Conservation (phyloP, 495 filamentous ascomycete species). For the Penicillium canariense region DNA sequence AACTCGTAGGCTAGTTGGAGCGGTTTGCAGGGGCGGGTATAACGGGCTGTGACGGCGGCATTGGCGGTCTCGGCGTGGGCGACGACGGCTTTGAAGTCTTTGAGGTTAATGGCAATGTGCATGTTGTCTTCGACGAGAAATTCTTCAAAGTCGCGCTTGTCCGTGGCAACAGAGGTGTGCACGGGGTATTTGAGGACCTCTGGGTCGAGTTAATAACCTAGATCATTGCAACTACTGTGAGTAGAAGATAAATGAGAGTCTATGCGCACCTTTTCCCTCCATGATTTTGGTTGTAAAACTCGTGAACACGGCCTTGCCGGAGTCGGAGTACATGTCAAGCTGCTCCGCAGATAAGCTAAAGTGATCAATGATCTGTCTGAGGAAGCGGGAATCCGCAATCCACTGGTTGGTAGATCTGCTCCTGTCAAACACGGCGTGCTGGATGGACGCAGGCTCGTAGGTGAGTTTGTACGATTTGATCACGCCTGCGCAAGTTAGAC, state of each 20-base stretch:
- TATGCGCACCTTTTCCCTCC: slow-evolving; percentile 68
- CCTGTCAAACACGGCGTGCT: slow-evolving; percentile 84
- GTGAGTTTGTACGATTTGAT: slow-evolving; percentile 89
- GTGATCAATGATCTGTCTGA: slow-evolving; percentile 85
- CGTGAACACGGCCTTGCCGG: slow-evolving; percentile 72
- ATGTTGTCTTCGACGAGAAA: slow-evolving; percentile 75
- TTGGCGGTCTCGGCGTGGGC: slow-evolving; percentile 77
- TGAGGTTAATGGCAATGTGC: slow-evolving; percentile 86
- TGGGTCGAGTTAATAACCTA: slow-evolving; percentile 23
- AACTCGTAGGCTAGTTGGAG: slow-evolving; percentile 77
- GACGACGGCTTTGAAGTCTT: slow-evolving; percentile 91
- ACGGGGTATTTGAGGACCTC: slow-evolving; percentile 92
- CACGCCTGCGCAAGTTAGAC: slow-evolving; percentile 55
- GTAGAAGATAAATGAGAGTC: neutral
- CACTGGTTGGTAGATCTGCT: slow-evolving; percentile 69
- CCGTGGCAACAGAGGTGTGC: slow-evolving; percentile 85
- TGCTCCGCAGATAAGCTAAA: slow-evolving; percentile 90
- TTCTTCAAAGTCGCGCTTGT: slow-evolving; percentile 81
- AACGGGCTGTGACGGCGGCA: slow-evolving; percentile 68
- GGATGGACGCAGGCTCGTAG: slow-evolving; percentile 77
- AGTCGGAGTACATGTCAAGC: slow-evolving; percentile 79
- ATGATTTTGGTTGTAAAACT: slow-evolving; percentile 92
- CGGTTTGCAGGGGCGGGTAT: slow-evolving; percentile 76
- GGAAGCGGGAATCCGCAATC: slow-evolving; percentile 68
- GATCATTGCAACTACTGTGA: neutral